Evolutionary conservation across 768 basidiomycete genomes (phyloP), one percentile per base, ranked within the genome.

Genomic region (Phanerochaete carnosa): DNA sequence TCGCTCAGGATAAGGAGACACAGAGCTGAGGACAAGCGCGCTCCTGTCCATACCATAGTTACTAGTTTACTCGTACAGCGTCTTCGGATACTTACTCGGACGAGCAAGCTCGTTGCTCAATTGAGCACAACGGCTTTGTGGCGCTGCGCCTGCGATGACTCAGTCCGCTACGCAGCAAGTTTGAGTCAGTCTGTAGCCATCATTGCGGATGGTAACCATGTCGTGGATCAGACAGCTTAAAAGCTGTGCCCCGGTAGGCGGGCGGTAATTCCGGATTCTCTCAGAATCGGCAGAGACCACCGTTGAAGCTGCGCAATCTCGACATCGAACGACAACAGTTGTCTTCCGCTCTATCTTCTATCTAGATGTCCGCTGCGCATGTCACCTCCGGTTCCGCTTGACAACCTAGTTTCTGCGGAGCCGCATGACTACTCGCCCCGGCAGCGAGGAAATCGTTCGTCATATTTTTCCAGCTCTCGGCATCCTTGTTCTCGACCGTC

Each of bases 401-500:
- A 43, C 19, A 9, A 19, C 39, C 4, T 4, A 19, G 39, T 9
- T 8, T 19, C 39, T 43, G 39, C 39, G 39, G 39, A 43, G 39
- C 19, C 39, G 39, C 16, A 19, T 43, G 39, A 4, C 4, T 43
- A n/a, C 39, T 43, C 19, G 39, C 11, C 19, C 39, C 39, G 11
- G 39, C 11, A 43, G 4, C 39, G 19, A 9, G 19, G 11, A 43
- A 19, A 43, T 43, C 39, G 8, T 43, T 43, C 39, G 39, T 43
- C 39, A 19, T 58, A n/a, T 47, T 23, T 7, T 11, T 51, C 25
- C 43, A 28, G 23, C 54, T 25, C 53, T 84, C 83, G 83, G 75
- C 80, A 73, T 84, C 16, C 66, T 83, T 47, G 23, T 60, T 32
- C 66, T 83, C 26, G 84, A 86, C 65, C 70, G 82, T 51, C 57